Evolutionary conservation across 2,329 filamentous ascomycete genomes (phyloP).

Genomic region (Bipolaris victoriae): DNA sequence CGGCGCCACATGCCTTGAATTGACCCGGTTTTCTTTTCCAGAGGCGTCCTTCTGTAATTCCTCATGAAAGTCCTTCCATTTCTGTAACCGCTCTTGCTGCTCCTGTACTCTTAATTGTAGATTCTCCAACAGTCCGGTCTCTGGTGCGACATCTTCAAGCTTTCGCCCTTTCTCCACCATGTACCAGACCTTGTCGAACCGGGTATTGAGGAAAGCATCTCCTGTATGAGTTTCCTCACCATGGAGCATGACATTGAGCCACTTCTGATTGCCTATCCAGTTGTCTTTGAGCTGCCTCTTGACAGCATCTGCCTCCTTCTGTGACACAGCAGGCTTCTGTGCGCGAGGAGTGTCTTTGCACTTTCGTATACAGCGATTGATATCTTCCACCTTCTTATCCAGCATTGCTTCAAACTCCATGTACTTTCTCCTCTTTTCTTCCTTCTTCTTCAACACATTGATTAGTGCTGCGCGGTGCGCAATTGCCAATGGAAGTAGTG

Average conservation of each 20-base stretch:
- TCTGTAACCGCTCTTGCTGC: constrained; percentile 71
- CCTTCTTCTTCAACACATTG: constrained; percentile 65
- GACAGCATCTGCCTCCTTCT: constrained; percentile 49
- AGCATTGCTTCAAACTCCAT: constrained; percentile 69
- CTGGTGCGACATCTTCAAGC: constrained; percentile 61
- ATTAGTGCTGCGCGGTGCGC: constrained; percentile 73
- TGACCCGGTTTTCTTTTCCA: neutral
- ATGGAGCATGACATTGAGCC: constrained; percentile 73
- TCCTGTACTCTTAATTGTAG: constrained; percentile 70
- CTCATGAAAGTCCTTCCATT: constrained; percentile 74
- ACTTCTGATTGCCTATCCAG: constrained; percentile 78
- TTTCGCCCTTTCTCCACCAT: constrained; percentile 66
- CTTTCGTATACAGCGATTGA: constrained; percentile 61
- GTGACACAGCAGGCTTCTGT: constrained; percentile 38
- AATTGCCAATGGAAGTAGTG: constrained; percentile 69
- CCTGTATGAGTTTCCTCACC: constrained; percentile 65
- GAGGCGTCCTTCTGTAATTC: constrained; percentile 33
- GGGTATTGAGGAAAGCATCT: constrained; percentile 68
- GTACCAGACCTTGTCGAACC: constrained; percentile 75
- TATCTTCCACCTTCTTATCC: constrained; percentile 64
- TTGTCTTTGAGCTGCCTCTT: constrained; percentile 70
- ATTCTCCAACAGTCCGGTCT: constrained; percentile 68
- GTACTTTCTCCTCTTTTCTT: constrained; percentile 64
- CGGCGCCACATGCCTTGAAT: constrained; percentile 6
- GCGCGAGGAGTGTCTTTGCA: constrained; percentile 35